phyloP scores from a whole-genome alignment of 2,329 filamentous ascomycete species.

The Fusarium luffae region DNA sequence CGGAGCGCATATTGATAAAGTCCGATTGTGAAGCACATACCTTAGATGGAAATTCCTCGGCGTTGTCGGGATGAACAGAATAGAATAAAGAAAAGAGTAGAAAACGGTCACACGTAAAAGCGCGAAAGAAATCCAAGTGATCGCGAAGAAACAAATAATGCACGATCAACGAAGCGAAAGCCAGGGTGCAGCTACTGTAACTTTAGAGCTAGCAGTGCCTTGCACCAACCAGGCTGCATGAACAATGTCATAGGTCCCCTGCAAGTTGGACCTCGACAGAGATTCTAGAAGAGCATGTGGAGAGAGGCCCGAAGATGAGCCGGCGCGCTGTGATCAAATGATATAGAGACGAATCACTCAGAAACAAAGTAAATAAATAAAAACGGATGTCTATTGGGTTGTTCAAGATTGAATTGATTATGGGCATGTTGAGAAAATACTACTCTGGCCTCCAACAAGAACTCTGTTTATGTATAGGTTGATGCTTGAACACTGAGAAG shows the following conservation, averaged over 20 bases:
- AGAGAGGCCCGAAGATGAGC: conserved; percentile 36
- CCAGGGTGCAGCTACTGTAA: conserved; percentile 20
- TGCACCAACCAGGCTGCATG: conserved; percentile 17
- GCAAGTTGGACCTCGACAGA: conserved; percentile 1
- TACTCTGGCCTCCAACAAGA: neutral
- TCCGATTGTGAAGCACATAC: conserved; percentile 6
- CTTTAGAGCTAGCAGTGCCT: conserved; percentile 1
- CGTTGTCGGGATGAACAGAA: neutral
- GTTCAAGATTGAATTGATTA: neutral
- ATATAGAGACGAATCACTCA: neutral
- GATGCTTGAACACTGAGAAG: neutral
- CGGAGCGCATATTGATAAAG: neutral
- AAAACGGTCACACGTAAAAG: neutral
- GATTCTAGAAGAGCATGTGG: conserved; percentile 14
- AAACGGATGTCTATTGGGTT: neutral
- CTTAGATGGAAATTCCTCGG: conserved; percentile 1
- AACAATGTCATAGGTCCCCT: conserved; percentile 16
- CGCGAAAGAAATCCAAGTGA: conserved; percentile 2
- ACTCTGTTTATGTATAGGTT: neutral
- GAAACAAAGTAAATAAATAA: neutral
- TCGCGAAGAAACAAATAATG: conserved; percentile 25
- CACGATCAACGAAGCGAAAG: conserved; percentile 22
- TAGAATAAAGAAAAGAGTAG: neutral
- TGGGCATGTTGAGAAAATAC: neutral
- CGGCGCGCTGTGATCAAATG: conserved; percentile 3